phyloP scores from a whole-genome alignment of 352 stramenopile species.

The Detonula confervacea region DNA sequence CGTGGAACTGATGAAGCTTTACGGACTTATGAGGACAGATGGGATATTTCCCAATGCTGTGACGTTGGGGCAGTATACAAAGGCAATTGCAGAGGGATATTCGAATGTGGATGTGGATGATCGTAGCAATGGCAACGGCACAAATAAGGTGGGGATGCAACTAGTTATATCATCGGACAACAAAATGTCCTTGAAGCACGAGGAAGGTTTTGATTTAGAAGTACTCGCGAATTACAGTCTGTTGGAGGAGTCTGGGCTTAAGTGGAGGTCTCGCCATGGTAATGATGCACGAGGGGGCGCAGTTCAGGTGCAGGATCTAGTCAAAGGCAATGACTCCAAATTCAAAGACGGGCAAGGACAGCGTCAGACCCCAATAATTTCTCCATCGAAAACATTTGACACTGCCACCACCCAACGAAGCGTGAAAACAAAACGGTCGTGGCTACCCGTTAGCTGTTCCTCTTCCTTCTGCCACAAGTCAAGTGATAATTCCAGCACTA shows the following conservation, averaged over 20 bases:
- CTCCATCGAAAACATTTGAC: slow-evolving; percentile 56
- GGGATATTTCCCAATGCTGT: slow-evolving; percentile 82
- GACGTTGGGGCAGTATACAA: slow-evolving; percentile 83
- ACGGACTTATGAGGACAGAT: slow-evolving; percentile 77
- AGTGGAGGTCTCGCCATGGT: slow-evolving; percentile 56
- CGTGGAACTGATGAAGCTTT: slow-evolving; percentile 78
- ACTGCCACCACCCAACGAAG: slow-evolving; percentile 32
- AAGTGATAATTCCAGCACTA: slow-evolving; percentile 1
- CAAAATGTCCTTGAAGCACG: neutral
- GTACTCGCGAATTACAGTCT: slow-evolving; percentile 60
- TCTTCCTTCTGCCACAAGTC: slow-evolving; percentile 67
- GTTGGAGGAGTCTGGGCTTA: slow-evolving; percentile 69
- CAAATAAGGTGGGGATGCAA: slow-evolving; percentile 42
- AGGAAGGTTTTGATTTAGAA: slow-evolving; percentile 43
- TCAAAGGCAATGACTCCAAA: neutral
- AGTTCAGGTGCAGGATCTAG: neutral
- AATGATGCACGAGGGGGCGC: neutral
- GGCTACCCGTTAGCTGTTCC: slow-evolving; percentile 74
- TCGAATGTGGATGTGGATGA: slow-evolving; percentile 64
- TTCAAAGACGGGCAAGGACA: slow-evolving; percentile 8
- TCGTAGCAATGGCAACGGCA: neutral
- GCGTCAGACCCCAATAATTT: slow-evolving; percentile 21
- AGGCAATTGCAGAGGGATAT: slow-evolving; percentile 81
- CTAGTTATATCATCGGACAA: slow-evolving; percentile 40
- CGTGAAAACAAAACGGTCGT: slow-evolving; percentile 49